Base-by-base conservation (phyloP, 495 filamentous ascomycete genomes). In the Amniculicola lignicola region DNA sequence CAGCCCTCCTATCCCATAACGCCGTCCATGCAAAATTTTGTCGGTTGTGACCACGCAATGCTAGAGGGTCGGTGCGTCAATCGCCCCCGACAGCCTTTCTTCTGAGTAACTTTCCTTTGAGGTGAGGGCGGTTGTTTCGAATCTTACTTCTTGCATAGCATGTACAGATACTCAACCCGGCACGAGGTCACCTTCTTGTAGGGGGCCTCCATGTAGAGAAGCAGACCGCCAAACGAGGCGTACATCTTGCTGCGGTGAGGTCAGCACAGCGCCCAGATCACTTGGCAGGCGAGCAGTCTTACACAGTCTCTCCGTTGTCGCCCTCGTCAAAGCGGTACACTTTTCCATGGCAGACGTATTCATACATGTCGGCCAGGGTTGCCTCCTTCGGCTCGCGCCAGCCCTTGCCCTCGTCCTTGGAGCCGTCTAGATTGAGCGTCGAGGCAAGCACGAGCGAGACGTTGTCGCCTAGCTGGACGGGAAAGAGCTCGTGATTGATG, bases 271-370 rank as follows among this genome's bases (percentile, higher is more conserved):
- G 43, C n/a, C 14, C 12, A 14, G 33, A 33, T 18, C 23, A 1
- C 11, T 27, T 21, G 18, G 4, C 7, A 14, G 10, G 31, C 24
- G 18, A 19, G 22, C 14, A 50, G n/a, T 59, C 37, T 45, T 42
- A 50, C 52, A 54, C 28, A 2, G 15, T 16, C 67, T 87, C 82
- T 25, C 82, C 82, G 60, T 86, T 18, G 6, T 18, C 83, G 9
- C 79, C 87, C 69, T 96, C 93, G 72, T 94, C 90, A 69, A 97
- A 96, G 62, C 90, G 85, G 75, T 99, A 99, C 28, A 96, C 85
- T 82, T 96, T 97, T 55, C 93, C 93, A 71, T 96, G 83, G 71
- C 90, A 96, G 39, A 97, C 93, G 70, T 99, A 99, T 64, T 99
- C 94, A 57, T 83, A 99, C 70, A 87, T 83, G 69, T 97, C 90